Evolutionary conservation across 306 rosid genomes (phyloP).

Genomic region (Myrica gale): DNA sequence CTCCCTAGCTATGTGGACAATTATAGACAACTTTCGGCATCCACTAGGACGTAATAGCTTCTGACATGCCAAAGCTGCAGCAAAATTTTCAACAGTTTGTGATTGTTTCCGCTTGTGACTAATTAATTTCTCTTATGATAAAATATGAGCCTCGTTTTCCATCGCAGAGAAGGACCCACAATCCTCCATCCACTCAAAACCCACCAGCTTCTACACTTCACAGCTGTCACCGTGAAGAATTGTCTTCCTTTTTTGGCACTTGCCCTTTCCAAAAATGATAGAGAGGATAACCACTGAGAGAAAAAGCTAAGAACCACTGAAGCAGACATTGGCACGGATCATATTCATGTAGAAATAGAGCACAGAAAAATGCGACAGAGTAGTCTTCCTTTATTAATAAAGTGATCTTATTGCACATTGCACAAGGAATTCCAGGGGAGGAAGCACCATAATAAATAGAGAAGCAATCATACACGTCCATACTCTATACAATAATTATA

Average conservation of each 20-base stretch:
- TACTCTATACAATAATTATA: conserved; percentile 36
- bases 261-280: neutral
- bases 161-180: too few relatives aligned
- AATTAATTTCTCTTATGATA: too few relatives aligned
- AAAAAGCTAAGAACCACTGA: neutral
- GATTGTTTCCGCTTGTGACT: too few relatives aligned
- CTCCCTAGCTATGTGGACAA: too few relatives aligned
- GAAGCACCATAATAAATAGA: conserved; percentile 38
- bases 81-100: too few relatives aligned
- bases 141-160: too few relatives aligned
- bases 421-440: neutral
- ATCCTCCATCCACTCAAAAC: neutral
- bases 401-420: neutral
- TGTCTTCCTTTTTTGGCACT: neutral
- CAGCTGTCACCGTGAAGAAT: neutral
- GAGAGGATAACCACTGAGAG: neutral
- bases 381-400: neutral
- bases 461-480: conserved; percentile 42
- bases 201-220: neutral
- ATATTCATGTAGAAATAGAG: neutral
- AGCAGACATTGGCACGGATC: neutral
- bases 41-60: too few relatives aligned
- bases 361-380: neutral
- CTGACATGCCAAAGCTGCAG: too few relatives aligned
- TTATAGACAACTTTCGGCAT: too few relatives aligned